Evolutionary conservation across 1,139 yeast species (phyloP).

Genomic region (Eremothecium gossypii): DNA sequence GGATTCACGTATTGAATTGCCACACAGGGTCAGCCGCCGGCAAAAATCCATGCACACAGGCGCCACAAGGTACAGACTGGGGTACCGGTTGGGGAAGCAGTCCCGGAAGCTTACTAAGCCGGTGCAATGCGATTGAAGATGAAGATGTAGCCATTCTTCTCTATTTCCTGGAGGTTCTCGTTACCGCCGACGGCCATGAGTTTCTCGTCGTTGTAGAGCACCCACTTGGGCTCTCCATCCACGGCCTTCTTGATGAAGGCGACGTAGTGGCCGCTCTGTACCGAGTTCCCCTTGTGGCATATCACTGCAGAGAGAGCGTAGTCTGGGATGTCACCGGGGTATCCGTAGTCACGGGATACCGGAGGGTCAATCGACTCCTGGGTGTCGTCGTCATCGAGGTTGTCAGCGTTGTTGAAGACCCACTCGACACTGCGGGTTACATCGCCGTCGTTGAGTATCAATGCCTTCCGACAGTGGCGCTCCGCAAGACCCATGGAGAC

Average conservation of each 20-base stretch:
- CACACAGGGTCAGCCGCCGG: too few species aligned
- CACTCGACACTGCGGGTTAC: slow-evolving; percentile 80
- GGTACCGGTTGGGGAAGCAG: too few species aligned
- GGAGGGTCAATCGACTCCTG: slow-evolving; percentile 11
- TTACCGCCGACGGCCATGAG: slow-evolving; percentile 63
- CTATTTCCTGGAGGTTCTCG: slow-evolving; percentile 52
- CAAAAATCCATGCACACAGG: too few species aligned
- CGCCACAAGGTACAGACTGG: too few species aligned
- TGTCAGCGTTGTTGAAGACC: slow-evolving; percentile 65
- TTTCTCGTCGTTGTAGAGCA: slow-evolving; percentile 86
- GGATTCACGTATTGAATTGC: too few species aligned
- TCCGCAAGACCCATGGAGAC: slow-evolving; percentile 64
- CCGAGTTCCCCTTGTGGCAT: slow-evolving; percentile 90
- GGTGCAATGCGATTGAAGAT: slow-evolving; percentile 12
- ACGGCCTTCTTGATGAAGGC: slow-evolving; percentile 51
- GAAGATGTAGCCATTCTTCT: slow-evolving; percentile 55
- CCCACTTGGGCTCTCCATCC: slow-evolving; percentile 52
- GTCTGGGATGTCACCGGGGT: slow-evolving; percentile 14
- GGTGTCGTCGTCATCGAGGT: slow-evolving; percentile 52
- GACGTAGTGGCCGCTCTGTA: slow-evolving; percentile 95
- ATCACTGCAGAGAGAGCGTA: slow-evolving; percentile 63
- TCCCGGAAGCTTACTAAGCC: too few species aligned
- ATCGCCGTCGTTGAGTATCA: slow-evolving; percentile 48
- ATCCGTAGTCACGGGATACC: slow-evolving; percentile 21
- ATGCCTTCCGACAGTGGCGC: slow-evolving; percentile 59